phyloP scores from a whole-genome alignment of 2,329 filamentous ascomycete species.

The Cyanodermella asteris region DNA sequence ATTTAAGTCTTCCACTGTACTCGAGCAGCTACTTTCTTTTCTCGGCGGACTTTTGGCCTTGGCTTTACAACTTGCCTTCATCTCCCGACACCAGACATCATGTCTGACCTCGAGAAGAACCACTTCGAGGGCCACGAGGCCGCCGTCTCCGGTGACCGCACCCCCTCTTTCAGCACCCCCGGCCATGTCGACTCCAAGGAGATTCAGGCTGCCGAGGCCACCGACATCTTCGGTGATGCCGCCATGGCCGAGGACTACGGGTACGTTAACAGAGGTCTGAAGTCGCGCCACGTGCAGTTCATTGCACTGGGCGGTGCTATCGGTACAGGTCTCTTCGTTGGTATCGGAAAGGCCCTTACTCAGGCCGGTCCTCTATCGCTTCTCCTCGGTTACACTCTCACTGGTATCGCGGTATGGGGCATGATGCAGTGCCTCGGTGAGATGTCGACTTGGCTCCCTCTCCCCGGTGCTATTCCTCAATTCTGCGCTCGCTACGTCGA shows the following conservation, averaged over 20 bases:
- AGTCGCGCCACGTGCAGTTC: slow-evolving; percentile 34
- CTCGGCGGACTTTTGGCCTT: no score
- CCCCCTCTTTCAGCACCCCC: no score
- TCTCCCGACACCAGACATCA: no score
- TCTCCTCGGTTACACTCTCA: slow-evolving; percentile 28
- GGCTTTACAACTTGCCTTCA: no score
- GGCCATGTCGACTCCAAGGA: slow-evolving; percentile 12
- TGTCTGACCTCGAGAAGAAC: slow-evolving; percentile 4
- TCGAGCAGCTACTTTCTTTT: no score
- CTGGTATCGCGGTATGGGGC: slow-evolving; percentile 27
- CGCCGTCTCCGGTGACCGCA: slow-evolving; percentile 4
- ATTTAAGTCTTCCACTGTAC: no score
- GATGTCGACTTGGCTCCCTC: slow-evolving; percentile 27
- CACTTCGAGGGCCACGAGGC: slow-evolving; percentile 2
- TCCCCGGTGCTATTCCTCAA: slow-evolving; percentile 29
- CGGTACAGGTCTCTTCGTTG: slow-evolving; percentile 32
- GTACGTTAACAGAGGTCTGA: slow-evolving; percentile 28
- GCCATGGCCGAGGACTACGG: slow-evolving; percentile 28
- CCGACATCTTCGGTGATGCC: slow-evolving; percentile 29
- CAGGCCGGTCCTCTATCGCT: slow-evolving; percentile 30
- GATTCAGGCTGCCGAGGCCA: slow-evolving; percentile 23
- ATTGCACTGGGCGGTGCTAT: slow-evolving; percentile 39
- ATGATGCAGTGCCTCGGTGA: slow-evolving; percentile 28
- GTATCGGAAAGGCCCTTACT: slow-evolving; percentile 29
- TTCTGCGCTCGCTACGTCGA: slow-evolving; percentile 22